A percentile compares a stretch with the other conserved stretches of the same genome.
Conservation (phyloP, 805 yeast species). For the Metschnikowia proteae region DNA sequence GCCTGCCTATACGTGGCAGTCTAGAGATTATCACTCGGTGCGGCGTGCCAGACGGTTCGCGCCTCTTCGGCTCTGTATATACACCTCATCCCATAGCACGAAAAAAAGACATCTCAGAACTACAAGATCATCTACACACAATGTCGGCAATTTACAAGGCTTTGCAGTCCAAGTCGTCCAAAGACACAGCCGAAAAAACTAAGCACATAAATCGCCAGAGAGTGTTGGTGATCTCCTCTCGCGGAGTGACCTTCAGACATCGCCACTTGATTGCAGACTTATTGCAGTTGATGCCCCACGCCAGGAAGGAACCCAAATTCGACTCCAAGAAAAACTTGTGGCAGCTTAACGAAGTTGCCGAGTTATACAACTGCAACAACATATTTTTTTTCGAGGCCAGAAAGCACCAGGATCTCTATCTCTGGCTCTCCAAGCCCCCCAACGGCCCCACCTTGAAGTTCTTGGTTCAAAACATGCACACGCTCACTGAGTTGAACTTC, state of each 20-base stretch:
- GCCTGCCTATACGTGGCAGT: background rate
- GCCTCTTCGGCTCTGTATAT: conserved; percentile 6
- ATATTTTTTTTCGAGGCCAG: conserved; percentile 91
- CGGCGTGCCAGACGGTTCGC: background rate
- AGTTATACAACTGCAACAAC: conserved; percentile 94
- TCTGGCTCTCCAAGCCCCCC: conserved; percentile 95
- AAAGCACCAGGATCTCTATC: conserved; percentile 90
- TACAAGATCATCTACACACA: conserved; percentile 5
- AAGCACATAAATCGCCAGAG: conserved; percentile 81
- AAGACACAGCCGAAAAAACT: conserved; percentile 44
- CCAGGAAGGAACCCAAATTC: conserved; percentile 92
- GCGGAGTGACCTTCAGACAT: conserved; percentile 94
- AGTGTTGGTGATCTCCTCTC: conserved; percentile 81
- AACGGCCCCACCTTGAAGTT: conserved; percentile 96
- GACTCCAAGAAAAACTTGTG: conserved; percentile 87
- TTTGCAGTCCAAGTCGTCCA: conserved; percentile 43
- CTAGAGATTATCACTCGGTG: background rate
- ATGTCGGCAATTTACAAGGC: conserved; percentile 48
- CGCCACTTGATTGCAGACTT: conserved; percentile 89
- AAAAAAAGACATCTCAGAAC: background rate
- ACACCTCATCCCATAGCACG: conserved; percentile 4
- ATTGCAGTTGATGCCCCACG: conserved; percentile 78
- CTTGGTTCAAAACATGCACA: conserved; percentile 90
- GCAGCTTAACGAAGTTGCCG: conserved; percentile 93
- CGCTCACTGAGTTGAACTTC: conserved; percentile 92